These are phyloP conservation scores for Berkeleyomyces rouxiae DNA, from an alignment of 2,329 filamentous ascomycete genomes.

Conservation along the genomic window DNA sequence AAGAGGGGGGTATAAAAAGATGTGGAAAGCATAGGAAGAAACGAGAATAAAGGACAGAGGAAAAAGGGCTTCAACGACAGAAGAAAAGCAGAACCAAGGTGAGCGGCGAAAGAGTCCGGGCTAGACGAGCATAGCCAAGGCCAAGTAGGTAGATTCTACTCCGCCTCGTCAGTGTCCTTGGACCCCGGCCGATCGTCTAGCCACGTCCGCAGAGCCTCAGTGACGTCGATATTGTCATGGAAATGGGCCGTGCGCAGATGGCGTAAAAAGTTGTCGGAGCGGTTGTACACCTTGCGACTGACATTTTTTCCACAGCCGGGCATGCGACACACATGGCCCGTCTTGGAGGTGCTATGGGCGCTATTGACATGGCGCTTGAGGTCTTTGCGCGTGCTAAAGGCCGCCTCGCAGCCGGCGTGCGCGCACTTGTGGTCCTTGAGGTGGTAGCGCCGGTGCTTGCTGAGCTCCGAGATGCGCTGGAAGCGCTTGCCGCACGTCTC, in stretches of 20 bases:
- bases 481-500: slow-evolving; percentile 12
- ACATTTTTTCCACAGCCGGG: slow-evolving; percentile 18
- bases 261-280: slow-evolving; percentile 18
- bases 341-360: slow-evolving; percentile 12
- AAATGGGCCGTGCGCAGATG: slow-evolving; percentile 17
- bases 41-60: neutral
- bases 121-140: neutral
- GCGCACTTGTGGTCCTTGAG: slow-evolving; percentile 16
- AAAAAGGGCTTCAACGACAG: neutral
- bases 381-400: slow-evolving; percentile 18
- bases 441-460: slow-evolving; percentile 17
- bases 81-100: neutral
- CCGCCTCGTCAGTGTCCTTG: neutral
- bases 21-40: slow-evolving; percentile 1
- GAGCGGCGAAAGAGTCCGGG: neutral
- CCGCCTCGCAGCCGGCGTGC: slow-evolving; percentile 14
- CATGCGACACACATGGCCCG: slow-evolving; percentile 17
- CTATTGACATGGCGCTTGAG: slow-evolving; percentile 17
- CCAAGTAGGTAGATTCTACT: neutral
- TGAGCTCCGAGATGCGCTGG: slow-evolving; percentile 9
- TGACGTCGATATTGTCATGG: slow-evolving; percentile 11
- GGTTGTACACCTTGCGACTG: slow-evolving; percentile 18
- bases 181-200: neutral
- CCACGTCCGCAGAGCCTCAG: slow-evolving; percentile 9
- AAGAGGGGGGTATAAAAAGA: neutral